Conservation (phyloP, 2,329 filamentous ascomycete species). For the Blastomyces parvus region DNA sequence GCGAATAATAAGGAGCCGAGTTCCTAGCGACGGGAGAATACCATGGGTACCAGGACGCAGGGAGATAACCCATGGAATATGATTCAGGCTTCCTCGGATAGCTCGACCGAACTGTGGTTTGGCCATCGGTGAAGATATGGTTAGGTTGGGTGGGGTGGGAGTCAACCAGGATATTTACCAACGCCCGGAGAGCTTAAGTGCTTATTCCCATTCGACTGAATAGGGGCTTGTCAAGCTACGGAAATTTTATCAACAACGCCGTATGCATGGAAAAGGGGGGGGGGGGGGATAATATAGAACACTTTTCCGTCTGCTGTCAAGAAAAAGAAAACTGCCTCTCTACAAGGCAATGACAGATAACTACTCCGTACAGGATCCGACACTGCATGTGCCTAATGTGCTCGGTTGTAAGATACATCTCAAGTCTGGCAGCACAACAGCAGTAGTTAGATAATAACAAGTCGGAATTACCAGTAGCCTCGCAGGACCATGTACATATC, state of each 20-base stretch:
- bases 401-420: not conserved
- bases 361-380: not conserved
- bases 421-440: not conserved
- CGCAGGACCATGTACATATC: not conserved
- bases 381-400: not conserved
- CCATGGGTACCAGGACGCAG: conserved; percentile 4
- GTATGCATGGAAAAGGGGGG: not conserved
- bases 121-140: not conserved
- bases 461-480: not conserved
- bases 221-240: not conserved
- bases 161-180: not conserved
- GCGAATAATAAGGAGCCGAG: not conserved
- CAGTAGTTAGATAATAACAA: not conserved
- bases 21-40: conserved; percentile 5
- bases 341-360: not conserved
- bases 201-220: not conserved
- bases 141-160: not conserved
- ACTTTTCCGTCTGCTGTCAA: not conserved
- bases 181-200: not conserved
- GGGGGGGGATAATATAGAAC: not conserved
- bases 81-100: conserved; percentile 5
- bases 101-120: conserved; percentile 5
- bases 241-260: not conserved
- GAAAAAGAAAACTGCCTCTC: not conserved
- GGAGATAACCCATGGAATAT: not conserved